Evolutionary conservation across 2,329 filamentous ascomycete genomes (phyloP).

Genomic region (Xylogone sp.): DNA sequence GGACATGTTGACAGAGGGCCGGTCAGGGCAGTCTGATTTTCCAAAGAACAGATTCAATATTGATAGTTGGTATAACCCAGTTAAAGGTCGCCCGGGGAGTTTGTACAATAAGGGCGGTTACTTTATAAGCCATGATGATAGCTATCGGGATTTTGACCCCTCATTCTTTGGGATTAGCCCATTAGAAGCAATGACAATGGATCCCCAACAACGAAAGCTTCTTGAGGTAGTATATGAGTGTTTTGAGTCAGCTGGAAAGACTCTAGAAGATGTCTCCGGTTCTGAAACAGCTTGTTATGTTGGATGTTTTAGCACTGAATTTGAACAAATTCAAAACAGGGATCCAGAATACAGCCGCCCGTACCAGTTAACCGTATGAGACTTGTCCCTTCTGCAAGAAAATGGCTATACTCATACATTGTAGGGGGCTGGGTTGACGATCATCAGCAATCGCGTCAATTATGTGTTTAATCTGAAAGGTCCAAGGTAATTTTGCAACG

Average conservation of each 20-base stretch:
- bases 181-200: conserved; percentile 10
- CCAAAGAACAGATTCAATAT: conserved; percentile 12
- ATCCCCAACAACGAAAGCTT: conserved; percentile 23
- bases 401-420: not conserved
- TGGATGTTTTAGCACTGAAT: conserved; percentile 16
- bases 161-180: conserved; percentile 14
- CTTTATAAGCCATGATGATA: conserved; percentile 9
- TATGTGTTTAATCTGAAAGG: conserved; percentile 31
- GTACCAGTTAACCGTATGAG: conserved; percentile 17
- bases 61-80: conserved; percentile 10
- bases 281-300: conserved; percentile 17
- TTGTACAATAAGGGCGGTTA: conserved; percentile 11
- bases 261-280: conserved; percentile 17
- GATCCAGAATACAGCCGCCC: conserved; percentile 19
- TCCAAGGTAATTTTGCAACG: conserved; percentile 9
- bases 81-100: conserved; percentile 3
- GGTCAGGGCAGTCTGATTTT: conserved; percentile 9
- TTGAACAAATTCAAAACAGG: conserved; percentile 6
- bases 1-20: conserved; percentile 11
- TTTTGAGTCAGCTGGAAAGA: conserved; percentile 20
- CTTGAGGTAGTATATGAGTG: conserved; percentile 24
- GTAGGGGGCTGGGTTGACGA: conserved; percentile 4
- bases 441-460: conserved; percentile 25
- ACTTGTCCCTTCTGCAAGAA: not conserved
- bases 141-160: conserved; percentile 13